Conservation (phyloP, 108 stramenopile genomes). For the Craspedostauros australis region DNA sequence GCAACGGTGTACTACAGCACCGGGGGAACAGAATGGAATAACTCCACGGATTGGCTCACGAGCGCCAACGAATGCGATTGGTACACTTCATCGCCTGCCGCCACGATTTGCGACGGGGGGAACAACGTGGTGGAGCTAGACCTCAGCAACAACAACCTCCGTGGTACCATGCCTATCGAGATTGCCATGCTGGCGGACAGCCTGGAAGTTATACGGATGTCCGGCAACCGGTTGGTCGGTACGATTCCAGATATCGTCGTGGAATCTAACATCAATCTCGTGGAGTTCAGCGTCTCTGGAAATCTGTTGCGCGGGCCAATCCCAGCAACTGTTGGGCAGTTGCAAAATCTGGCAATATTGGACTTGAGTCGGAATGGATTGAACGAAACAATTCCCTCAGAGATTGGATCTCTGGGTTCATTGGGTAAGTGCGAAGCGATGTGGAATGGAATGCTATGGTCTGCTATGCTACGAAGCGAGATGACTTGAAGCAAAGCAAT, state of each 20-base stretch:
- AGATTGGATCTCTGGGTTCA: no score
- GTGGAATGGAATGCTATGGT: no score
- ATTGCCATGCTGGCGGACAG: slow-evolving; percentile 17
- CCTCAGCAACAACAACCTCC: slow-evolving; percentile 35
- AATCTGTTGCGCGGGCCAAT: no score
- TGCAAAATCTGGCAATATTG: no score
- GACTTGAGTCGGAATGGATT: no score
- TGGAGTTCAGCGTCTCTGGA: no score
- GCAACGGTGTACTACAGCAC: slow-evolving; percentile 50
- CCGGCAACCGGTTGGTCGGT: not conserved
- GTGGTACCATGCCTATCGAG: slow-evolving; percentile 25
- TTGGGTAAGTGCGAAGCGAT: no score
- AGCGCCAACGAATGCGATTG: slow-evolving; percentile 31
- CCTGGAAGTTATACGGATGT: slow-evolving; percentile 6
- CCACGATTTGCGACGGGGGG: slow-evolving; percentile 7
- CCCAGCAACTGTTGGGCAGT: no score
- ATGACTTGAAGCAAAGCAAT: no score
- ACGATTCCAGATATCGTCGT: not conserved
- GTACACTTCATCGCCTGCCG: slow-evolving; percentile 7
- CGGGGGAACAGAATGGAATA: slow-evolving; percentile 31
- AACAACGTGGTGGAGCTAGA: slow-evolving; percentile 14
- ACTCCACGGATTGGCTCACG: slow-evolving; percentile 25
- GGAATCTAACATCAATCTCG: no score
- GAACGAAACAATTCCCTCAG: no score
- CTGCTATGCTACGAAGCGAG: no score